These are phyloP conservation scores for Boletus sensibilis DNA, from an alignment of 768 basidiomycete species.

Conservation along the genomic window DNA sequence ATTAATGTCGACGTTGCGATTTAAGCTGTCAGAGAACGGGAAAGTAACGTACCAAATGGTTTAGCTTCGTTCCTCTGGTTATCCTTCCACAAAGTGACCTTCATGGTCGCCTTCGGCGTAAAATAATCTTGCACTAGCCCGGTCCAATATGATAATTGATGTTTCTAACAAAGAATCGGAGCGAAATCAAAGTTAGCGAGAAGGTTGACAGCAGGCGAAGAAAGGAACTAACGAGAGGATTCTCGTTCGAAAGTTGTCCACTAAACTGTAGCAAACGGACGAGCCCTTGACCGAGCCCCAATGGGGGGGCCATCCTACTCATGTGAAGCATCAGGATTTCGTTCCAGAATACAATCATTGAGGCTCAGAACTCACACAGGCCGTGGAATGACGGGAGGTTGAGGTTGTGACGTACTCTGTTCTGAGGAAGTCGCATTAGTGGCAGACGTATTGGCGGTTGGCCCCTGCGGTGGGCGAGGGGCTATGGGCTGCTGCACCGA, in stretches of 20 bases:
- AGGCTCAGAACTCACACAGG: conserved; percentile 30
- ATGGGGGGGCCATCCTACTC: conserved; percentile 31
- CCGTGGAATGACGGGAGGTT: conserved; percentile 27
- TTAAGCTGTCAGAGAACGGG: conserved; percentile 8
- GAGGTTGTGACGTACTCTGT: conserved; percentile 34
- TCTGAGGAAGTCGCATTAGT: conserved; percentile 27
- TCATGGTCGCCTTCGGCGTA: conserved; percentile 67
- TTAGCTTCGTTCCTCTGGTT: conserved; percentile 77
- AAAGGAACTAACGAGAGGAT: conserved; percentile 39
- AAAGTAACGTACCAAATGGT: conserved; percentile 63
- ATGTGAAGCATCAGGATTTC: conserved; percentile 17
- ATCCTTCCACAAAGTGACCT: conserved; percentile 86
- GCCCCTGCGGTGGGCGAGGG: conserved; percentile 36
- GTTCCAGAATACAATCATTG: background rate
- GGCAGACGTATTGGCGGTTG: conserved; percentile 22
- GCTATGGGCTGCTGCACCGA: conserved; percentile 38
- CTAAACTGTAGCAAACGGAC: conserved; percentile 70
- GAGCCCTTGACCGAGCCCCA: conserved; percentile 64
- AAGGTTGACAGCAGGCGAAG: background rate
- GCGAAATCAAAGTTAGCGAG: conserved; percentile 5
- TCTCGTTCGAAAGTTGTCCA: conserved; percentile 56
- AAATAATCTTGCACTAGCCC: conserved; percentile 68
- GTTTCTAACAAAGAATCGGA: conserved; percentile 43
- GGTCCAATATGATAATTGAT: conserved; percentile 66
- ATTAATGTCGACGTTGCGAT: conserved; percentile 6